These are phyloP conservation scores for Hansenula sp. DNA, from an alignment of 1,139 yeast genomes.

Conservation along the genomic window DNA sequence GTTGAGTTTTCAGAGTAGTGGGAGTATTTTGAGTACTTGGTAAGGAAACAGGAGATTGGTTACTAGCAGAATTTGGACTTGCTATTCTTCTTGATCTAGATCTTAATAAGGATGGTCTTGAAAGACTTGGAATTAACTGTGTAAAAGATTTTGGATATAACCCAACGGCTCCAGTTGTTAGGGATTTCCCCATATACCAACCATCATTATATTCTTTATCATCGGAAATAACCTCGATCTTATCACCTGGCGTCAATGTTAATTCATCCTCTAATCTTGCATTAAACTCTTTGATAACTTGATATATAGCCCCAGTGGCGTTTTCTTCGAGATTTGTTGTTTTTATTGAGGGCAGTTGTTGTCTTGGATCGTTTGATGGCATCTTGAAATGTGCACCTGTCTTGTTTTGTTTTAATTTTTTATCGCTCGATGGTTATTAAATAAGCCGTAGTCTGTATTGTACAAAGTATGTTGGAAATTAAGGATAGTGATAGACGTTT, in stretches of 20 bases:
- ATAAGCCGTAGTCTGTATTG: too few species aligned
- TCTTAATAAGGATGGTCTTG: conserved; percentile 38
- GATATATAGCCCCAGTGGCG: conserved; percentile 29
- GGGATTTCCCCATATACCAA: conserved; percentile 92
- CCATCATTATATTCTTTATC: conserved; percentile 95
- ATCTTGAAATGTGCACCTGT: neutral
- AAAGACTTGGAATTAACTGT: conserved; percentile 34
- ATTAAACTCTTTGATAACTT: conserved; percentile 78
- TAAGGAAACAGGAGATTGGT: conserved; percentile 14
- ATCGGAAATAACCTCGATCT: conserved; percentile 83
- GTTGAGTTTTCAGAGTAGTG: conserved; percentile 5
- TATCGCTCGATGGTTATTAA: too few species aligned
- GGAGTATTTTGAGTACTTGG: conserved; percentile 12
- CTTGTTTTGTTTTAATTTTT: too few species aligned
- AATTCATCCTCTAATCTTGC: conserved; percentile 91
- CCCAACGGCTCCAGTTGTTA: conserved; percentile 70
- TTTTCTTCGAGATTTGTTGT: conserved; percentile 15
- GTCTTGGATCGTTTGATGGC: conserved; percentile 2
- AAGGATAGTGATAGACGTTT: too few species aligned
- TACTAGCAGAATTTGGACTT: conserved; percentile 17
- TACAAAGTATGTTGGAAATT: too few species aligned
- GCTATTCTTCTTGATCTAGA: conserved; percentile 55
- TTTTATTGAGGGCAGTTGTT: conserved; percentile 13
- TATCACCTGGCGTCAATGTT: conserved; percentile 76
- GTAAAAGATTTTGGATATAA: conserved; percentile 88